phyloP scores from a whole-genome alignment of 202 grass and related monocot genomes.

The Hordeum pubiflorum region DNA sequence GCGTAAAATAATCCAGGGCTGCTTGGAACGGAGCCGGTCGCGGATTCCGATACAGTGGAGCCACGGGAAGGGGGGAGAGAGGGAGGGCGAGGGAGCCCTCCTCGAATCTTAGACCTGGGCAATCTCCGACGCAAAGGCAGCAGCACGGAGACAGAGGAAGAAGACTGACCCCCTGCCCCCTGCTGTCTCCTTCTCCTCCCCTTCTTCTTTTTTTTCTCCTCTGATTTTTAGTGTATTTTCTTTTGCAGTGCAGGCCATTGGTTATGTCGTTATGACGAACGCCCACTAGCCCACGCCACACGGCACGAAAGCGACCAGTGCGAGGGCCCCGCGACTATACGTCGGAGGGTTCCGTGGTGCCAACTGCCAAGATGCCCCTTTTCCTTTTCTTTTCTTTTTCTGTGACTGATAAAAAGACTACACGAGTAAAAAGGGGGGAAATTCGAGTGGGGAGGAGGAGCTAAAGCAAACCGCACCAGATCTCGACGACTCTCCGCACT shows the following conservation, averaged over 20 bases:
- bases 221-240: slow-evolving; percentile 4
- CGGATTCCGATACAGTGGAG: slow-evolving; percentile 14
- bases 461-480: slow-evolving; percentile 27
- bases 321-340: background rate
- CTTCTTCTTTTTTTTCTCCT: background rate
- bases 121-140: slow-evolving; percentile 40
- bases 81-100: background rate
- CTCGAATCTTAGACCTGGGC: slow-evolving; percentile 46
- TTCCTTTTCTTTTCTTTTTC: background rate
- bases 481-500: background rate
- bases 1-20: slow-evolving; percentile 34
- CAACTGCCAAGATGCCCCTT: background rate
- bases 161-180: slow-evolving; percentile 18
- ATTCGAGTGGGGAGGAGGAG: slow-evolving; percentile 6
- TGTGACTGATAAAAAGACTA: background rate
- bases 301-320: slow-evolving; percentile 14
- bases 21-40: slow-evolving; percentile 20
- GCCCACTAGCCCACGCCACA: slow-evolving; percentile 3
- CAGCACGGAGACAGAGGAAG: slow-evolving; percentile 33
- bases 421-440: background rate
- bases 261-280: slow-evolving; percentile 22
- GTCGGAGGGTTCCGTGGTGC: background rate
- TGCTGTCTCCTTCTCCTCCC: background rate
- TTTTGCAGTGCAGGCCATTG: slow-evolving; percentile 10
- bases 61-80: background rate